Evolutionary conservation across 2,329 filamentous ascomycete genomes (phyloP), one percentile per base, ranked within the genome.

Genomic region (Sporothrix brasiliensis): DNA sequence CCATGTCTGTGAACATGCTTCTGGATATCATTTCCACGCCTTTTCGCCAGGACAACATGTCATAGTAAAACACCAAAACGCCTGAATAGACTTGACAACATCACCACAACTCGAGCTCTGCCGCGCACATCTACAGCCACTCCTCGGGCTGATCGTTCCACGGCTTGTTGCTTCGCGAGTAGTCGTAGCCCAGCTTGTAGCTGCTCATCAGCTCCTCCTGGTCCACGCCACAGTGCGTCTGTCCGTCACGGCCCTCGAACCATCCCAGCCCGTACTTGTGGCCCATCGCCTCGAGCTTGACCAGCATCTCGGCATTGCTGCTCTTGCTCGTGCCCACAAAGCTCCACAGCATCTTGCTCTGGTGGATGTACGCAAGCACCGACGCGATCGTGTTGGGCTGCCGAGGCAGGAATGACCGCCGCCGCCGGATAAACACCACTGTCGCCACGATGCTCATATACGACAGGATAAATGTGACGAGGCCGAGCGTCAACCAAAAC

Each of bases 351-450:
- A 94, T 93, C 79, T 91, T 91, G 78, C 87, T 90, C 80, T 93
- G 91, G 79, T 94, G 89, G 72, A 94, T 91, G 76, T 91, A 94
- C 0, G 90, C 91, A 69, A 94, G 83, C 68, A 93, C 87, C 56
- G 87, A 89, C 1, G 91, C 89, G 74, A 94, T 93, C 24, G 91
- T 93, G 75, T 89, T 92, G 4, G 91, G 91, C 81, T 93, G 90
- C 4, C 92, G 86, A 1, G 92, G 92, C 70, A 94, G 81, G 78
- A 94, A 93, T 2, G 91, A 87, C 69, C 88, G 87, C 0, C 88
- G 84, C 16, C 91, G 87, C 1, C 86, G 85, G 21, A 82, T 70
- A 75, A 91, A 90, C 21, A 91, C 89, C 1, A 89, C 75, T 1
- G 79, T 78, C 0, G 89, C 86, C 27, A 91, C 85, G 30, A 83